phyloP scores from a whole-genome alignment of 352 stramenopile species.

The Globisporangium mamillatum region DNA sequence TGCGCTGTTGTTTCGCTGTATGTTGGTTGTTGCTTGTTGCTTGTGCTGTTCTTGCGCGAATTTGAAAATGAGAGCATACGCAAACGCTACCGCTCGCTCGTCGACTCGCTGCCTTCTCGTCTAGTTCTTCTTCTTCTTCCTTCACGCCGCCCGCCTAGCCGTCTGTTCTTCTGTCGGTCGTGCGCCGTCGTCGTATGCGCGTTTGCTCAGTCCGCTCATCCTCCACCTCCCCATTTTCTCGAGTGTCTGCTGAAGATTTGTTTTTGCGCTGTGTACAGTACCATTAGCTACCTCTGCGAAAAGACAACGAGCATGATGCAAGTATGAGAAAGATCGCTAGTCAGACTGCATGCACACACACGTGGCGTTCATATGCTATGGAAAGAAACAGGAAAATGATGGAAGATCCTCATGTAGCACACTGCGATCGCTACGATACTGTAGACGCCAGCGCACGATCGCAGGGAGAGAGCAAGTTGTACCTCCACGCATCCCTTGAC shows the following conservation, averaged over 20 bases:
- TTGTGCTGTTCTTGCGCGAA: conserved; percentile 2
- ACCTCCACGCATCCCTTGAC: not conserved
- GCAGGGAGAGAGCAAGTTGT: not conserved
- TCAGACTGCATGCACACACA: not conserved
- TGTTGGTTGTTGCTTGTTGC: not conserved
- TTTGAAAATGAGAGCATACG: not conserved
- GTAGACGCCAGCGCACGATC: conserved; percentile 9
- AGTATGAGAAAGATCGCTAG: not conserved
- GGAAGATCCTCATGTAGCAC: conserved; percentile 2
- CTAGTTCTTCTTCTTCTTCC: not conserved
- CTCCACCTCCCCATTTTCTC: not conserved
- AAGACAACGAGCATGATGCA: conserved; percentile 4
- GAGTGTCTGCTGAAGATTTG: conserved; percentile 1
- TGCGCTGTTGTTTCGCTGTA: not conserved
- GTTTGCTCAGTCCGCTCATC: not conserved
- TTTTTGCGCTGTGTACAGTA: not conserved
- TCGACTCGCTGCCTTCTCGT: not conserved
- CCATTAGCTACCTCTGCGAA: not conserved
- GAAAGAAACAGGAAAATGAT: not conserved
- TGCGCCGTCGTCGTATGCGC: not conserved
- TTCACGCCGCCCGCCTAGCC: not conserved
- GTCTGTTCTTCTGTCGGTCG: not conserved
- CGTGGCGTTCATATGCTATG: not conserved
- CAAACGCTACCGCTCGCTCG: not conserved
- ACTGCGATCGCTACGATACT: not conserved